These are phyloP conservation scores for Claviceps purpurea DNA, from an alignment of 2,329 filamentous ascomycete species.

Conservation along the genomic window DNA sequence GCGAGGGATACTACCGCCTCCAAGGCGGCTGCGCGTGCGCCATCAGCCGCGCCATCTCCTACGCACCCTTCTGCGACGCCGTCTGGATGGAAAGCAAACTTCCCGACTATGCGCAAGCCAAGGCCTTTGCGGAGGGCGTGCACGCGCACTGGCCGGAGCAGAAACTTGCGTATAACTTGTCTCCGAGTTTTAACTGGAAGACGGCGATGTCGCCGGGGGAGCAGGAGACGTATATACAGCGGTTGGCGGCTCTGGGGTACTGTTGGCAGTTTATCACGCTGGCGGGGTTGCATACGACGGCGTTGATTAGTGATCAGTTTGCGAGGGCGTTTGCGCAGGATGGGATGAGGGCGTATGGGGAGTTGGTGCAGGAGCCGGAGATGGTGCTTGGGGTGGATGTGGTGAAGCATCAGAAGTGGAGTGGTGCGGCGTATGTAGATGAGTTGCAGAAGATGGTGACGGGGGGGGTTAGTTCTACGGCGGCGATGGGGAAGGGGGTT, in stretches of 20 bases:
- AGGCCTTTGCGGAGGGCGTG: slow-evolving; percentile 86
- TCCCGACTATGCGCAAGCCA: slow-evolving; percentile 79
- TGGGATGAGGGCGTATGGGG: slow-evolving; percentile 94
- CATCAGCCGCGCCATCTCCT: slow-evolving; percentile 79
- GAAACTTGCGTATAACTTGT: slow-evolving; percentile 98
- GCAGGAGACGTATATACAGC: slow-evolving; percentile 94
- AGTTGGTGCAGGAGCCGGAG: slow-evolving; percentile 95
- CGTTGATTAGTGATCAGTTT: slow-evolving; percentile 83
- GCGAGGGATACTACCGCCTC: slow-evolving; percentile 91
- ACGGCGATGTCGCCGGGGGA: slow-evolving; percentile 81
- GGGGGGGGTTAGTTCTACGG: slow-evolving; percentile 80
- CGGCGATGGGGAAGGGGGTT: slow-evolving; percentile 94
- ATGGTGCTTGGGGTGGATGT: slow-evolving; percentile 85
- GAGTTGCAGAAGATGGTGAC: slow-evolving; percentile 95
- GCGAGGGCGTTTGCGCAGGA: slow-evolving; percentile 64
- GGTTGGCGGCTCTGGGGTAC: slow-evolving; percentile 78
- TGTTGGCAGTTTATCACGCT: slow-evolving; percentile 99
- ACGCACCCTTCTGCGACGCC: slow-evolving; percentile 84
- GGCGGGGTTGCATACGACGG: slow-evolving; percentile 88
- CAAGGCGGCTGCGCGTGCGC: slow-evolving; percentile 85
- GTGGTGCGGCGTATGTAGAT: slow-evolving; percentile 86
- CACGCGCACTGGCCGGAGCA: slow-evolving; percentile 92
- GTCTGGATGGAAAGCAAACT: slow-evolving; percentile 99
- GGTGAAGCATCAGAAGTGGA: slow-evolving; percentile 98
- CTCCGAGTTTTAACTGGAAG: slow-evolving; percentile 99